These are phyloP conservation scores for Reutealis trisperma DNA, from an alignment of 345 rosid species.

Conservation along the genomic window DNA sequence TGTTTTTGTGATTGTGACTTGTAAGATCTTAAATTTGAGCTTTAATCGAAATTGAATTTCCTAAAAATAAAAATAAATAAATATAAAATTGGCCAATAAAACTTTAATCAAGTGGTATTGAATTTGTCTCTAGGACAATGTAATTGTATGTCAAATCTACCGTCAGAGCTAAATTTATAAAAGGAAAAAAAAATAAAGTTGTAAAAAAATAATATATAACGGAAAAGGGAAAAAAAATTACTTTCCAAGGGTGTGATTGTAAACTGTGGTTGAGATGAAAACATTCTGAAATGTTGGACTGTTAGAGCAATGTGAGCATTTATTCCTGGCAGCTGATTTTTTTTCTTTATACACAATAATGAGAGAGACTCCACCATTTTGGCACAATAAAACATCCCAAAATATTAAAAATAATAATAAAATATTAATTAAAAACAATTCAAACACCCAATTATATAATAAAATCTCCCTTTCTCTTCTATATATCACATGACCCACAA, in stretches of 20 bases:
- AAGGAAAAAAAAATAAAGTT: no score
- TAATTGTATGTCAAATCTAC: no score
- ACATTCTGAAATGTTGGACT: neutral
- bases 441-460: slow-evolving; percentile 17
- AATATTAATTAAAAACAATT: neutral
- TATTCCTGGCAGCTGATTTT: slow-evolving; percentile 1
- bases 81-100: no score
- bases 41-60: no score
- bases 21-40: no score
- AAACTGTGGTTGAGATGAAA: neutral
- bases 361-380: neutral
- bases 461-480: slow-evolving; percentile 13
- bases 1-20: no score
- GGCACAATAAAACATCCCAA: slow-evolving; percentile 27
- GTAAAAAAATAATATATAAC: no score
- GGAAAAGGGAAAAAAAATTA: no score
- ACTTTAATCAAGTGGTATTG: no score
- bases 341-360: neutral
- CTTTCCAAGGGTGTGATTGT: neutral
- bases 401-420: neutral
- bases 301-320: neutral
- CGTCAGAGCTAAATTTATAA: no score
- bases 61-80: no score
- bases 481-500: slow-evolving; percentile 17
- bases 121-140: no score